Base-by-base conservation (phyloP, 208 protist species). In the Trypanosoma boissoni region DNA sequence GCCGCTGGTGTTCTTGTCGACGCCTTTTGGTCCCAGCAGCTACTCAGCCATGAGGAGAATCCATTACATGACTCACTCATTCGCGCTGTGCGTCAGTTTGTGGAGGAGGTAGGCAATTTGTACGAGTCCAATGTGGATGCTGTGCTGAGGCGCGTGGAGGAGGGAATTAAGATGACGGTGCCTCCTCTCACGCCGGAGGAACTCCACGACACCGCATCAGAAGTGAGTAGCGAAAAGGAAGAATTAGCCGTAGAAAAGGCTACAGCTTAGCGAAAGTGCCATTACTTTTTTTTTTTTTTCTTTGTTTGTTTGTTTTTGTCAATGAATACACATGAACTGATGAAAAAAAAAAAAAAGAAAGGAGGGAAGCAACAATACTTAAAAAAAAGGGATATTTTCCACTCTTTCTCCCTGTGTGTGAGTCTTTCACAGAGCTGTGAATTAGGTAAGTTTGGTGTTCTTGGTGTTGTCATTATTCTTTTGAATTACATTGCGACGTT, bases 1-100 rank as follows among this genome's bases (percentile, higher is more conserved):
- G 78, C 83, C 18, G 89, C 89, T 21, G 58, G 67, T 53, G 56
- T 95, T 68, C 68, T 92, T 42, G 74, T 91, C 16, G 89, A 95
- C 52, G 79, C 72, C 12, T 79, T 87, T 63, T 95, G 89, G 86
- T 67, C 72, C 1, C 58, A 67, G 43, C 60, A 91, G 43, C 48
- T 57, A n/a, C 58, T 89, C n/a, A 48, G 50, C 14, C 45, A 72
- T 10, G 81, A 89, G 23, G 68, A 68, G 14, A 81, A 86, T 43
- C 73, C 83, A 45, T 53, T 86, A n/a, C 74, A 91, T 52, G 83
- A 90, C 34, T 53, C 67, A 23, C 49, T 82, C n/a, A 43, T 92
- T 43, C 80, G 77, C 29, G 49, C 51, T 20, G 27, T 76, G 3
- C 66, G 67, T 51, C 67, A 81, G 36, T 77, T 80, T 44, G 81